These are phyloP conservation scores for Mycena galericulata DNA, from an alignment of 768 basidiomycete genomes.

Conservation along the genomic window DNA sequence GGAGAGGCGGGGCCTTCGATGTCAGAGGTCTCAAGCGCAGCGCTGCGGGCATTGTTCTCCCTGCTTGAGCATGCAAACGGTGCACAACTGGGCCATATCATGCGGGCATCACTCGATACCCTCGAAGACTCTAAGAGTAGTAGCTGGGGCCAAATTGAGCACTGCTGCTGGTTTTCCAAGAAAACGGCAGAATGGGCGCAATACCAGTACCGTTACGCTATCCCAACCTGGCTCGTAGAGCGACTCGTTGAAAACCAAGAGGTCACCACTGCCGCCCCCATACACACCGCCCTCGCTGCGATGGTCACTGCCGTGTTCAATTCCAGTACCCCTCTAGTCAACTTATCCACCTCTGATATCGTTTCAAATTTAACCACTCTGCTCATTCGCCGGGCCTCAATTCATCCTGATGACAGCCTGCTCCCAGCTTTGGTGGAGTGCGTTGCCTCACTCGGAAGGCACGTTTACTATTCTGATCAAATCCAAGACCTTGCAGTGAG, in stretches of 20 bases:
- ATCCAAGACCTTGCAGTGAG: conserved; percentile 87
- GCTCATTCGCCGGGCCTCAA: conserved; percentile 75
- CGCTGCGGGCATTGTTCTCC: conserved; percentile 76
- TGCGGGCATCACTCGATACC: conserved; percentile 79
- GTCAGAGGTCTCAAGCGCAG: conserved; percentile 79
- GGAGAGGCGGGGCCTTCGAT: conserved; percentile 87
- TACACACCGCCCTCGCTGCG: conserved; percentile 72
- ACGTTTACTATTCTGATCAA: conserved; percentile 96
- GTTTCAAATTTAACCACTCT: conserved; percentile 82
- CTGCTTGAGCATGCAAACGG: conserved; percentile 84
- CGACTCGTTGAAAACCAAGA: conserved; percentile 76
- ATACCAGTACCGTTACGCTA: conserved; percentile 92
- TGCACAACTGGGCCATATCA: conserved; percentile 75
- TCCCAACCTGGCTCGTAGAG: conserved; percentile 89
- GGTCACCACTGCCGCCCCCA: conserved; percentile 52
- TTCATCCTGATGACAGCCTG: conserved; percentile 72
- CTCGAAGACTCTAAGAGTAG: conserved; percentile 61
- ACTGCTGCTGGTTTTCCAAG: conserved; percentile 87
- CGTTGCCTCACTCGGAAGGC: conserved; percentile 86
- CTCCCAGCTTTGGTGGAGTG: conserved; percentile 78
- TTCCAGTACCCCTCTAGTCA: conserved; percentile 85
- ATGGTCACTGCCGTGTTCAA: conserved; percentile 91
- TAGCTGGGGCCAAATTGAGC: conserved; percentile 74
- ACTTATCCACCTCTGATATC: conserved; percentile 91
- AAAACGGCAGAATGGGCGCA: conserved; percentile 89